These are phyloP conservation scores for Extremus antarcticus DNA, from an alignment of 495 filamentous ascomycete genomes.

Conservation along the genomic window DNA sequence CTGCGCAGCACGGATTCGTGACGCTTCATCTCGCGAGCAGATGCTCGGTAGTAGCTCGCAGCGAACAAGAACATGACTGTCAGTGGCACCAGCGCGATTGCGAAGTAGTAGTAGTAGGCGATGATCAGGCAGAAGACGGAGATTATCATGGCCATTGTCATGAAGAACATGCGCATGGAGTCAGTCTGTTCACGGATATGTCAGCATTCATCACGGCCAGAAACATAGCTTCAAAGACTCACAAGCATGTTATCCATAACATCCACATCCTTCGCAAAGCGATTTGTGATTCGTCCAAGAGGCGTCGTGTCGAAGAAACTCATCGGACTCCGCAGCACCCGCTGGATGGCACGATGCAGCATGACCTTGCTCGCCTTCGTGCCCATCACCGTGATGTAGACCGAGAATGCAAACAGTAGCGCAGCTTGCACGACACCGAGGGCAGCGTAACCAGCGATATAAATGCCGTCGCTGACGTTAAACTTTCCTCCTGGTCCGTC, in stretches of 20 bases:
- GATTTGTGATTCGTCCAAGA: slow-evolving; percentile 90
- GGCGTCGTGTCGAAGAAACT: slow-evolving; percentile 96
- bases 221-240: no score
- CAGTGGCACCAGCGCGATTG: slow-evolving; percentile 76
- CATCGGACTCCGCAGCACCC: slow-evolving; percentile 84
- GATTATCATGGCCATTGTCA: slow-evolving; percentile 60
- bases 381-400: slow-evolving; percentile 62
- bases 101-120: slow-evolving; percentile 87
- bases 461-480: slow-evolving; percentile 32
- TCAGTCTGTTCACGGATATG: slow-evolving; percentile 56
- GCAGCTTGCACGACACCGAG: slow-evolving; percentile 62
- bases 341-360: slow-evolving; percentile 67
- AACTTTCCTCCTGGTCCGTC: slow-evolving; percentile 52
- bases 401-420: slow-evolving; percentile 65
- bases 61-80: slow-evolving; percentile 71
- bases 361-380: slow-evolving; percentile 74
- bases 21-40: slow-evolving; percentile 86
- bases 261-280: slow-evolving; percentile 90
- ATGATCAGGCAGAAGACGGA: slow-evolving; percentile 83
- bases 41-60: slow-evolving; percentile 78
- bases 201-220: no score
- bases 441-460: slow-evolving; percentile 74
- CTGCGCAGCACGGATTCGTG: slow-evolving; percentile 85
- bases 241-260: slow-evolving; percentile 68
- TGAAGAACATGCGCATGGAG: slow-evolving; percentile 83